Conservation (phyloP, 106 monocot species). For the Hemerocallis citrina region DNA sequence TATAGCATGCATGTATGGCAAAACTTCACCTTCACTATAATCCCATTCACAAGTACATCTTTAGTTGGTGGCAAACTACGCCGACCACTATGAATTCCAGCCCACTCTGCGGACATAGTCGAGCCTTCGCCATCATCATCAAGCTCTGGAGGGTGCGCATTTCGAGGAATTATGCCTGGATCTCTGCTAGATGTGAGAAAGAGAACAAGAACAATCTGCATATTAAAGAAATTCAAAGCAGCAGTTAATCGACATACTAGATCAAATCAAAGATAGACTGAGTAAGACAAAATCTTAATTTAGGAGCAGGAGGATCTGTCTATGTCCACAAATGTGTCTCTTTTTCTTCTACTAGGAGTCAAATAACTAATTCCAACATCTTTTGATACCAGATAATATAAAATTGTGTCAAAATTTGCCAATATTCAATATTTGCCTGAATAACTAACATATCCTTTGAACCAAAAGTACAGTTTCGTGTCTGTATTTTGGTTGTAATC, state of each 20-base stretch:
- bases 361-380: too few relatives aligned
- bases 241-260: neutral
- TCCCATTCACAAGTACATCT: conserved; percentile 42
- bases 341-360: too few relatives aligned
- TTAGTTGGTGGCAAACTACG: conserved; percentile 37
- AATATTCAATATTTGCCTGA: too few relatives aligned
- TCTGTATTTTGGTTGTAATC: too few relatives aligned
- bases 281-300: neutral
- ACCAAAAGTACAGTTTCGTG: too few relatives aligned
- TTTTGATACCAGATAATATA: too few relatives aligned
- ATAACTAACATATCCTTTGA: too few relatives aligned
- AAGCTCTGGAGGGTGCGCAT: conserved; percentile 52
- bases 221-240: neutral
- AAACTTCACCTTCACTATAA: conserved; percentile 57
- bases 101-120: conserved; percentile 24
- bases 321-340: neutral
- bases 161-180: conserved; percentile 76
- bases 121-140: conserved; percentile 23
- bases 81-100: conserved; percentile 10
- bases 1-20: conserved; percentile 80
- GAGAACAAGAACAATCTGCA: conserved; percentile 48
- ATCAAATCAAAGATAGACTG: neutral
- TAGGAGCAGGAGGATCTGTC: neutral
- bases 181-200: conserved; percentile 64
- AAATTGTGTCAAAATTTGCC: too few relatives aligned